Evolutionary conservation across 306 rosid genomes (phyloP).

Genomic region (Pyrus betulifolia): DNA sequence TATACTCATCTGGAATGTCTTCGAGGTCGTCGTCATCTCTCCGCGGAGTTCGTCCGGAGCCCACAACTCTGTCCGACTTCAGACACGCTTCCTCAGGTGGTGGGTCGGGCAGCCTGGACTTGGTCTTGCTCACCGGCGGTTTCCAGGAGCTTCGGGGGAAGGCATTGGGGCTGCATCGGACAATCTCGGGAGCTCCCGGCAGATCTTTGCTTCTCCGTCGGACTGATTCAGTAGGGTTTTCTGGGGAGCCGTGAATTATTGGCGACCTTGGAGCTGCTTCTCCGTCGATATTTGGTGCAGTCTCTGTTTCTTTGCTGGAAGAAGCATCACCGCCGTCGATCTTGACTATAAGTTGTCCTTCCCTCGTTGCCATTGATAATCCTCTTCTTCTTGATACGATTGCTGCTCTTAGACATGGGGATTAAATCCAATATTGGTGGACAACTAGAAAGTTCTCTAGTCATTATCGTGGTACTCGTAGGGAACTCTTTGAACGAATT

Average conservation of each 20-base stretch:
- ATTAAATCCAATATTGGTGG: no score
- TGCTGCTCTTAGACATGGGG: neutral
- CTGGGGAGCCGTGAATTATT: neutral
- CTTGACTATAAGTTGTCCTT: constrained; percentile 12
- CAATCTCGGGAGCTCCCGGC: neutral
- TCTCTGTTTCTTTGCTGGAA: neutral
- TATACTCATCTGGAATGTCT: constrained; percentile 25
- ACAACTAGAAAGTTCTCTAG: no score
- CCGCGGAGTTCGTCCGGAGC: neutral
- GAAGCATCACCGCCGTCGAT: neutral
- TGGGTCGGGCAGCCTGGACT: constrained; percentile 26
- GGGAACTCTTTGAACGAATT: no score
- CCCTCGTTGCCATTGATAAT: constrained; percentile 16
- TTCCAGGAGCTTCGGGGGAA: constrained; percentile 20
- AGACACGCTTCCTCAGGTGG: constrained; percentile 13
- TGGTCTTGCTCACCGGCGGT: constrained; percentile 13
- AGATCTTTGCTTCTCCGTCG: constrained; percentile 7
- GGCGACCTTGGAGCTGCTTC: neutral
- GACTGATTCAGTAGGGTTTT: neutral
- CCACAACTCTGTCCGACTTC: neutral
- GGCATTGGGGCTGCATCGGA: constrained; percentile 18
- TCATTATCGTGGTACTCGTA: no score
- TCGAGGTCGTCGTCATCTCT: constrained; percentile 9
- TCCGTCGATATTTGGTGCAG: neutral
- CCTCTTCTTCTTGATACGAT: neutral